Conservation (phyloP, 495 filamentous ascomycete species). For the Letharia columbiana region DNA sequence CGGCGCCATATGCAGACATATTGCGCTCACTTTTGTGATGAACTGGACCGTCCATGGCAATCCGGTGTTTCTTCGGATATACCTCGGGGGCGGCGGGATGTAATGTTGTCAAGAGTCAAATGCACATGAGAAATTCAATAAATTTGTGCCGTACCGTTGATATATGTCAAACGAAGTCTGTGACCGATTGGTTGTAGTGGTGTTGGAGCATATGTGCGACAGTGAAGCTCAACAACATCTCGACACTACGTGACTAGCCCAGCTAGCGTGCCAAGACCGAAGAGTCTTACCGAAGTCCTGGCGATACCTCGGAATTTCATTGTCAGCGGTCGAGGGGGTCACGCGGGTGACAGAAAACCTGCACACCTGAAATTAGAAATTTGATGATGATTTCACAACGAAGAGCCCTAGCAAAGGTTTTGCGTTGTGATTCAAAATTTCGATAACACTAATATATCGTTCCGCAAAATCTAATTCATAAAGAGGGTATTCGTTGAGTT, state of each 20-base stretch:
- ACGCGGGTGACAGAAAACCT: too few species aligned
- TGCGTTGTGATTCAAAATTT: too few species aligned
- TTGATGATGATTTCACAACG: too few species aligned
- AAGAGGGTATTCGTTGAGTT: too few species aligned
- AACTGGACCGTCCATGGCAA: constrained; percentile 2
- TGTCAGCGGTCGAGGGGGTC: too few species aligned
- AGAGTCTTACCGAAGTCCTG: not conserved
- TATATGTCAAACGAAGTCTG: not conserved
- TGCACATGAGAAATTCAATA: not conserved
- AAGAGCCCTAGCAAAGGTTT: too few species aligned
- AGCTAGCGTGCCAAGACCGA: not conserved
- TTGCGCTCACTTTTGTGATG: constrained; percentile 8
- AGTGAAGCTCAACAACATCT: constrained; percentile 1
- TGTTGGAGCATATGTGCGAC: not conserved
- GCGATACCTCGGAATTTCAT: not conserved
- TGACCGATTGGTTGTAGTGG: not conserved
- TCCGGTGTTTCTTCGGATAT: not conserved
- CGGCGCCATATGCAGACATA: constrained; percentile 15
- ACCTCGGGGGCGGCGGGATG: not conserved
- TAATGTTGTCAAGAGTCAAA: not conserved
- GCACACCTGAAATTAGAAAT: too few species aligned
- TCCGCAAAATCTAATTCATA: too few species aligned
- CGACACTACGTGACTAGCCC: not conserved
- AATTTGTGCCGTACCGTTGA: not conserved
- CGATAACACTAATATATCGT: too few species aligned